Conservation (phyloP, 1,284 basidiomycete genomes). For the Microbotryomycetes sp. region DNA sequence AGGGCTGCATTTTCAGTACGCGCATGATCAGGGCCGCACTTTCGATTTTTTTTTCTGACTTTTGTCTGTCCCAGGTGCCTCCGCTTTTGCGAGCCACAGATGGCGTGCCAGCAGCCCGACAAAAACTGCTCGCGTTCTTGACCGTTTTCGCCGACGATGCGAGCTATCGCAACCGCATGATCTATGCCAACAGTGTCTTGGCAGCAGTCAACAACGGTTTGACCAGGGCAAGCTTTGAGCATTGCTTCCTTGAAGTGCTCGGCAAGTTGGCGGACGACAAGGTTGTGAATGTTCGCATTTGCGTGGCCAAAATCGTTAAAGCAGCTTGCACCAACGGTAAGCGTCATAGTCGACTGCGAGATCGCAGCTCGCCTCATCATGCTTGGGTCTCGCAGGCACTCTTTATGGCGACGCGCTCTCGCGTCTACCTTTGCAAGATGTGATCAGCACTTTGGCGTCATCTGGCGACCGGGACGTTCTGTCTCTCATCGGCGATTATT, state of each 20-base stretch:
- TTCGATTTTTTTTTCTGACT: too few species aligned
- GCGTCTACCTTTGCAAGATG: slow-evolving; percentile 30
- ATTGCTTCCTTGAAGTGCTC: slow-evolving; percentile 56
- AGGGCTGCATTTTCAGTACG: slow-evolving; percentile 61
- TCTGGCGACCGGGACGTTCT: slow-evolving; percentile 36
- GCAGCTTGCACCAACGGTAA: slow-evolving; percentile 48
- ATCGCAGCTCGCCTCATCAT: background rate
- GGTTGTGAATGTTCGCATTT: slow-evolving; percentile 83
- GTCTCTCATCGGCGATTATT: slow-evolving; percentile 23
- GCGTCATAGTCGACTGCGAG: background rate
- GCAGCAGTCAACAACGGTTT: slow-evolving; percentile 36
- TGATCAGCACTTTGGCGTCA: slow-evolving; percentile 32
- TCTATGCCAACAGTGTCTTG: slow-evolving; percentile 28
- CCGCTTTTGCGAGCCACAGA: slow-evolving; percentile 46
- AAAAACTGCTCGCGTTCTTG: slow-evolving; percentile 21
- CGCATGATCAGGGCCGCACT: background rate
- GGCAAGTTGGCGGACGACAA: slow-evolving; percentile 55
- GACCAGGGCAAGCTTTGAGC: slow-evolving; percentile 47
- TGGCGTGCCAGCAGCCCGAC: background rate
- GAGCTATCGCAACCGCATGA: slow-evolving; percentile 11
- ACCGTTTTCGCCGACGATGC: slow-evolving; percentile 12
- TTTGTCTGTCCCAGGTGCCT: slow-evolving; percentile 50
- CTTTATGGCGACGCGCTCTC: slow-evolving; percentile 37
- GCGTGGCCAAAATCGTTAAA: slow-evolving; percentile 62
- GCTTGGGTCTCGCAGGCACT: background rate